Conservation (phyloP, 2,329 filamentous ascomycete species). For the Talaromyces verruculosus region DNA sequence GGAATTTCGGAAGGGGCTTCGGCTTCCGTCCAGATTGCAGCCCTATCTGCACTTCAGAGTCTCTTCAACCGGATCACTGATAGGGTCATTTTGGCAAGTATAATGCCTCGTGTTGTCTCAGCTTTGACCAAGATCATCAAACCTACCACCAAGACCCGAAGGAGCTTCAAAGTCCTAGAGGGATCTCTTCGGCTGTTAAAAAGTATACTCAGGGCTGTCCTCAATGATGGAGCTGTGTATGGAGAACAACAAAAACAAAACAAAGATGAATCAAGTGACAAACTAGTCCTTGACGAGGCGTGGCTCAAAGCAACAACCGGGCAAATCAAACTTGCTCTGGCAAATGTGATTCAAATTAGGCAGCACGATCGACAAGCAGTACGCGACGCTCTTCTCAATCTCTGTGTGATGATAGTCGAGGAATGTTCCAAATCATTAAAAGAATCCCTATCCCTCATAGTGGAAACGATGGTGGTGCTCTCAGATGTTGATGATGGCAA, state of each 20-base stretch:
- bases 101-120: conserved; percentile 85
- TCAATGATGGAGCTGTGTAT: conserved; percentile 46
- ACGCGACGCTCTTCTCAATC: conserved; percentile 61
- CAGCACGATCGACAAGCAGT: conserved; percentile 70
- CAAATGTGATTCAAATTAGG: conserved; percentile 72
- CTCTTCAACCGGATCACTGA: conserved; percentile 67
- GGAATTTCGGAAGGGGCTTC: conserved; percentile 65
- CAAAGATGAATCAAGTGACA: conserved; percentile 37
- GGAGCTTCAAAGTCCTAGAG: conserved; percentile 64
- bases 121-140: conserved; percentile 73
- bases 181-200: conserved; percentile 61
- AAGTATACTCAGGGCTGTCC: conserved; percentile 44
- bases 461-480: conserved; percentile 78
- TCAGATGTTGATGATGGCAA: conserved; percentile 53
- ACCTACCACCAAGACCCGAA: conserved; percentile 61
- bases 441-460: conserved; percentile 67
- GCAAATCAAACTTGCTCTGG: conserved; percentile 81
- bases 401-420: conserved; percentile 75
- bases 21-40: conserved; percentile 68
- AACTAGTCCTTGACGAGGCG: conserved; percentile 45
- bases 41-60: conserved; percentile 63
- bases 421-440: conserved; percentile 73
- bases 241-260: conserved; percentile 25
- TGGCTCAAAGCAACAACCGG: conserved; percentile 80
- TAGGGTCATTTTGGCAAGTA: conserved; percentile 73